Evolutionary conservation across 2,329 filamentous ascomycete genomes (phyloP).

Genomic region (Monosporascus sp.): DNA sequence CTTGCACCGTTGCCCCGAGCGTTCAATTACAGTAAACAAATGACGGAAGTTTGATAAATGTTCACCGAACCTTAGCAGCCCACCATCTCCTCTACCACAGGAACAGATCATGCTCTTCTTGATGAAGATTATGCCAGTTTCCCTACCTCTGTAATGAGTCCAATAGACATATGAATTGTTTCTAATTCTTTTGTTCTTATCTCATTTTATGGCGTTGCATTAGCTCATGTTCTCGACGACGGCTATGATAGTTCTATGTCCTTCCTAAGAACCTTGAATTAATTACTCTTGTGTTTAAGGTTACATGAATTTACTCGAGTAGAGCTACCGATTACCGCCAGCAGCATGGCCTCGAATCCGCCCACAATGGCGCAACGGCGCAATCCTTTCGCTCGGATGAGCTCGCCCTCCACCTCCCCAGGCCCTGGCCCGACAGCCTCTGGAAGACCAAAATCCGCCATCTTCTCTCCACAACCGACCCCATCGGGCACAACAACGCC

Average conservation of each 20-base stretch:
- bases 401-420: slow-evolving; percentile 64
- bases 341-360: slow-evolving; percentile 47
- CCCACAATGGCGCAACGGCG: slow-evolving; percentile 65
- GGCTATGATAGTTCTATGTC: not conserved
- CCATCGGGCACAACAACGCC: slow-evolving; percentile 32
- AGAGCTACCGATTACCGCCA: not conserved
- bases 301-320: not conserved
- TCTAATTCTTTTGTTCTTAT: not conserved
- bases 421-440: slow-evolving; percentile 24
- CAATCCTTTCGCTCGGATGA: slow-evolving; percentile 70
- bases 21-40: not conserved
- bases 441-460: slow-evolving; percentile 67
- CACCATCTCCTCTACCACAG: not conserved
- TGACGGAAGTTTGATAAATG: not conserved
- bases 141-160: not conserved
- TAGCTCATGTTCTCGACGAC: not conserved
- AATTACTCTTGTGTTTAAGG: not conserved
- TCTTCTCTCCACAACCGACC: slow-evolving; percentile 59
- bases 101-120: not conserved
- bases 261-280: not conserved
- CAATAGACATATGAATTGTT: not conserved
- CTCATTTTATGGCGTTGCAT: not conserved
- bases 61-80: not conserved
- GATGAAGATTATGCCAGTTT: not conserved
- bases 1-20: not conserved